Evolutionary conservation across 345 rosid species (phyloP).

Genomic region (Firmiana major): DNA sequence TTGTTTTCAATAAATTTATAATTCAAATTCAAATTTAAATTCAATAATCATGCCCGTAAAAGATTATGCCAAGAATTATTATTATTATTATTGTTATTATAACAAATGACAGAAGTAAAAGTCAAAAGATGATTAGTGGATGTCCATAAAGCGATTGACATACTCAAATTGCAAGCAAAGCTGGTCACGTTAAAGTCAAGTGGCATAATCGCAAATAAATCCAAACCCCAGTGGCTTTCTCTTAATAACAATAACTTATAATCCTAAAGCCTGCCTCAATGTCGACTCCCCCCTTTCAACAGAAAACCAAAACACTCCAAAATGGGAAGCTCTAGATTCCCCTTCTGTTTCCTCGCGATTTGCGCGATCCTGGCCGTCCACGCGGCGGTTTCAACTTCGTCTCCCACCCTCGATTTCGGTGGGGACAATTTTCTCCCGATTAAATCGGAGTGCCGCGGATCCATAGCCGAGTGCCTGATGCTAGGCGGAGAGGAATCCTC

Average conservation of each 20-base stretch:
- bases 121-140: constrained; percentile 12
- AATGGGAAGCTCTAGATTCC: constrained; percentile 27
- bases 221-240: constrained; percentile 26
- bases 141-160: background rate
- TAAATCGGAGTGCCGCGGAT: constrained; percentile 57
- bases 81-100: no score
- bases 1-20: no score
- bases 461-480: constrained; percentile 59
- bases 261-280: constrained; percentile 4
- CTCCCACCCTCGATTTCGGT: constrained; percentile 35
- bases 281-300: background rate
- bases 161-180: background rate
- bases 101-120: background rate
- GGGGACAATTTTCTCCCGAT: constrained; percentile 31
- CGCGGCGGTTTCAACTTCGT: constrained; percentile 20
- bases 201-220: constrained; percentile 26
- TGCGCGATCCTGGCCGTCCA: constrained; percentile 45
- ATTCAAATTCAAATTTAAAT: no score
- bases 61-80: no score
- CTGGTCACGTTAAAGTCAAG: constrained; percentile 26
- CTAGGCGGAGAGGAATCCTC: constrained; percentile 29
- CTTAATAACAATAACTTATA: constrained; percentile 2
- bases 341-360: constrained; percentile 19
- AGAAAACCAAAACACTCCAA: background rate
- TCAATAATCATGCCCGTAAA: no score